Percentiles rank a stretch among this genome's conserved stretches.
Evolutionary conservation across 2,329 filamentous ascomycete genomes (phyloP).

Genomic region (Cladobotryum protrusum): DNA sequence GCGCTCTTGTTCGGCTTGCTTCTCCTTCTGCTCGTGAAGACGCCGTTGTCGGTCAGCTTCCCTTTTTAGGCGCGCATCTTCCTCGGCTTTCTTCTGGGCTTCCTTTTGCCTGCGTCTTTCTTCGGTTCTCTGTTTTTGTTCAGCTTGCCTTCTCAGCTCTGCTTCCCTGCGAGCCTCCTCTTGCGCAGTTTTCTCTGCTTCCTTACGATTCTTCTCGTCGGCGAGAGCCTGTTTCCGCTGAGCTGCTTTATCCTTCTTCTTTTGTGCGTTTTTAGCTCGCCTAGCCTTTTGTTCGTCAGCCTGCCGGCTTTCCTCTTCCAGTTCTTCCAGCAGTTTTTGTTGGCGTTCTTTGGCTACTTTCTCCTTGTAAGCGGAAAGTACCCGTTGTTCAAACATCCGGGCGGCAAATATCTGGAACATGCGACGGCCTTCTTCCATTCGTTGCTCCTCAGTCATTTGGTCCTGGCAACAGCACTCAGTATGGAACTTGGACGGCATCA

Average conservation of each 20-base stretch:
- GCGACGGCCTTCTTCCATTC: slow-evolving; percentile 94
- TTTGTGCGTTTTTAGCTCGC: slow-evolving; percentile 88
- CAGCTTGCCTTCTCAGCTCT: slow-evolving; percentile 73
- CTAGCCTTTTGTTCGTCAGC: slow-evolving; percentile 80
- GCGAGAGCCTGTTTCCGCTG: slow-evolving; percentile 82
- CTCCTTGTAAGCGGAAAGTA: slow-evolving; percentile 94
- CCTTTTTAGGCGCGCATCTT: slow-evolving; percentile 78
- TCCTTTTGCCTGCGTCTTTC: slow-evolving; percentile 90
- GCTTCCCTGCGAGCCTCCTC: slow-evolving; percentile 69
- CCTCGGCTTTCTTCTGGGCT: slow-evolving; percentile 80
- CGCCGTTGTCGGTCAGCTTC: slow-evolving; percentile 78
- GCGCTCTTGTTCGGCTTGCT: slow-evolving; percentile 77
- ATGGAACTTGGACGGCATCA: slow-evolving; percentile 34
- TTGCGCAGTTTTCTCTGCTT: slow-evolving; percentile 84
- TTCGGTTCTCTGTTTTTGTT: slow-evolving; percentile 75
- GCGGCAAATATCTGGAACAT: slow-evolving; percentile 99
- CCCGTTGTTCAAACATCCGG: slow-evolving; percentile 97
- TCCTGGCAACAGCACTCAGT: slow-evolving; percentile 59
- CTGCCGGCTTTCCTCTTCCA: slow-evolving; percentile 75
- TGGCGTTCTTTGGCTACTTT: slow-evolving; percentile 93
- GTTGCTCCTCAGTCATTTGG: slow-evolving; percentile 94
- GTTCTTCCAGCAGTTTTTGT: slow-evolving; percentile 80
- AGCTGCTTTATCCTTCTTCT: slow-evolving; percentile 88
- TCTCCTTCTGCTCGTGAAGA: slow-evolving; percentile 76
- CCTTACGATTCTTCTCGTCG: slow-evolving; percentile 83